Base-by-base conservation (phyloP, 805 yeast genomes). In the Metschnikowia peoriensis region DNA sequence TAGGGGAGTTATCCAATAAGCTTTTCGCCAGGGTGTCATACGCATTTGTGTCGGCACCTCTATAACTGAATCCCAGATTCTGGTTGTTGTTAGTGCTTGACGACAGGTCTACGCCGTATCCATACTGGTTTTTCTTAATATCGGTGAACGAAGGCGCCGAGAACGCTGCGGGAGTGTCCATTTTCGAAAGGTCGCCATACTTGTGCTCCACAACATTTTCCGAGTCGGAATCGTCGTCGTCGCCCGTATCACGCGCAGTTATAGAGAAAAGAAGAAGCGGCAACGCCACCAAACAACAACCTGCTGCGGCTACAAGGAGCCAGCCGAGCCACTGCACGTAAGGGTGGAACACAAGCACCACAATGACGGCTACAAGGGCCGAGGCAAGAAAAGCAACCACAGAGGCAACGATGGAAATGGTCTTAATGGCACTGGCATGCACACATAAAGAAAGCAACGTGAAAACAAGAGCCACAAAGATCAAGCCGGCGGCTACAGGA, bases 241-340 rank as follows among this genome's bases (percentile, higher is more conserved):
- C 43, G 54, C 47, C 35, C 10, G 10, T 57, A 56, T 55, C 58
- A 41, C 22, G 75, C 28, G 81, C 58, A 32, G 61, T 60, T 41
- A 67, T 62, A 5, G 65, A 61, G 15, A 72, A 52, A 46, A 80
- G 73, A 32, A 80, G 69, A 41, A 82, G 65, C 6, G 87, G 80
- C 1, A 85, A 54, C 1, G 83, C 68, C 1, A 83, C 49, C 52
- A 88, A 69, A 50, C 77, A 76, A 49, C 84, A 67, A 0, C 76
- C 85, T 11, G 88, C 86, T 4, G 89, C 79, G 1, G 86, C 90
- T 29, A 87, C 77, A 61, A 85, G 72, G 35, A 85, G 64, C 92
- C 93, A 88, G 8, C 85, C 76, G n/a, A 84, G 76, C 92, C 92
- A 88, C 7, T 76, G 68, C 15, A 85, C 75, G 55, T 84, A 72